Conservation (phyloP, 345 rosid species). For the Citrus australasica region DNA sequence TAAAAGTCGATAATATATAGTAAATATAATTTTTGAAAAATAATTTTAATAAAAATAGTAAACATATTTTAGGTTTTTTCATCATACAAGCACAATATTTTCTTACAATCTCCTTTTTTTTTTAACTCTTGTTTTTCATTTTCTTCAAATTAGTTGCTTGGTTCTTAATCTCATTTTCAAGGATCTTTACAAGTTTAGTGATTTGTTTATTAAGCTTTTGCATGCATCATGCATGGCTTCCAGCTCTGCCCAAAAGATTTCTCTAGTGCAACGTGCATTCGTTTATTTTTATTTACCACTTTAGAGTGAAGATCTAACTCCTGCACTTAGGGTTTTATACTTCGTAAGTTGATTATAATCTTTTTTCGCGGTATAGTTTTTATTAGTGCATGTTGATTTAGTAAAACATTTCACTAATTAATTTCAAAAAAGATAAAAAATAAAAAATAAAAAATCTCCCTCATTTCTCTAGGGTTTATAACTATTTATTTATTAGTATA, state of each 20-base stretch:
- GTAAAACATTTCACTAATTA: too few relatives aligned
- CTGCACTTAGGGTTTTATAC: neutral
- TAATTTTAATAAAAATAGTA: too few relatives aligned
- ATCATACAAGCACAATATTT: neutral
- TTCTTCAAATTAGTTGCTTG: neutral
- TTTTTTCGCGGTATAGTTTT: neutral
- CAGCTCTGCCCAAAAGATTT: neutral
- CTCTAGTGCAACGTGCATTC: neutral
- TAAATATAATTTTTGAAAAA: too few relatives aligned
- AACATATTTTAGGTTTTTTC: too few relatives aligned
- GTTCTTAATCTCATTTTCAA: neutral
- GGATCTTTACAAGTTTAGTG: neutral
- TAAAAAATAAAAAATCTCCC: too few relatives aligned
- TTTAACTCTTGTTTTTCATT: neutral
- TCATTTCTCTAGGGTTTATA: too few relatives aligned
- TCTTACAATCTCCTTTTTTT: neutral
- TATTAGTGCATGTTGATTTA: neutral
- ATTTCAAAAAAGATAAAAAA: too few relatives aligned
- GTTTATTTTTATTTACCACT: neutral
- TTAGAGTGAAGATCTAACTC: neutral
- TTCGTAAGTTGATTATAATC: neutral
- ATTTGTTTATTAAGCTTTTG: neutral
- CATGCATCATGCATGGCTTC: neutral
- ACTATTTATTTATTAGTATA: too few relatives aligned
- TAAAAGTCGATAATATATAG: too few relatives aligned